Percentiles rank a stretch among this genome's conserved stretches.
phyloP scores from a whole-genome alignment of 1,284 basidiomycete genomes.

The Caloboletus firmus region DNA sequence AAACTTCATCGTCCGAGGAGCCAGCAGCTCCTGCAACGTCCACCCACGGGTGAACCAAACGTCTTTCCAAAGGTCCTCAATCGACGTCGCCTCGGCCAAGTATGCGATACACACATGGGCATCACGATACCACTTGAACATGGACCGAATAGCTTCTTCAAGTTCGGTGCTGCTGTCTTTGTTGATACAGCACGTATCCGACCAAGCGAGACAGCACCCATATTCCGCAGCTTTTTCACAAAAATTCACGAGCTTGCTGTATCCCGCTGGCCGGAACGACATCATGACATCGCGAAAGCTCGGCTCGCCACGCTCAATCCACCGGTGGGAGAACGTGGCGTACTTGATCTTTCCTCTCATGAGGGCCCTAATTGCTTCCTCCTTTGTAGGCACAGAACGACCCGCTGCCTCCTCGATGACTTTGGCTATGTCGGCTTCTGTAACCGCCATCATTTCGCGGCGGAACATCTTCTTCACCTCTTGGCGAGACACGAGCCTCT shows the following conservation, averaged over 20 bases:
- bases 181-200: conserved; percentile 34
- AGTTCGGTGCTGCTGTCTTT: conserved; percentile 33
- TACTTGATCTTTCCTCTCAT: conserved; percentile 54
- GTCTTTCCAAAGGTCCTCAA: conserved; percentile 29
- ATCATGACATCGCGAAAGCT: conserved; percentile 51
- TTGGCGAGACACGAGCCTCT: conserved; percentile 31
- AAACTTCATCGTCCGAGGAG: conserved; percentile 32
- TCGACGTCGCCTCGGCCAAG: conserved; percentile 31
- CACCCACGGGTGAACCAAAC: conserved; percentile 37
- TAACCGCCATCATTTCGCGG: conserved; percentile 24
- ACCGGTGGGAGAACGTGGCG: conserved; percentile 55
- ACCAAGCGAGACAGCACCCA: conserved; percentile 32
- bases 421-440: conserved; percentile 28
- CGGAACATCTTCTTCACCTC: conserved; percentile 34
- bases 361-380: conserved; percentile 29
- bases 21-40: conserved; percentile 32
- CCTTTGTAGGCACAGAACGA: conserved; percentile 42
- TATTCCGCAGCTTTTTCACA: conserved; percentile 31
- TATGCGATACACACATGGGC: conserved; percentile 35
- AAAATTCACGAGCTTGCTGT: conserved; percentile 28
- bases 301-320: conserved; percentile 63
- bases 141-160: conserved; percentile 35
- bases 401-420: conserved; percentile 36
- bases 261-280: conserved; percentile 33
- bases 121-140: conserved; percentile 36